A percentile compares a stretch with the other conserved stretches of the same genome.
These are phyloP conservation scores for Calonectria hawksworthii DNA, from an alignment of 2,329 filamentous ascomycete species.

Conservation along the genomic window DNA sequence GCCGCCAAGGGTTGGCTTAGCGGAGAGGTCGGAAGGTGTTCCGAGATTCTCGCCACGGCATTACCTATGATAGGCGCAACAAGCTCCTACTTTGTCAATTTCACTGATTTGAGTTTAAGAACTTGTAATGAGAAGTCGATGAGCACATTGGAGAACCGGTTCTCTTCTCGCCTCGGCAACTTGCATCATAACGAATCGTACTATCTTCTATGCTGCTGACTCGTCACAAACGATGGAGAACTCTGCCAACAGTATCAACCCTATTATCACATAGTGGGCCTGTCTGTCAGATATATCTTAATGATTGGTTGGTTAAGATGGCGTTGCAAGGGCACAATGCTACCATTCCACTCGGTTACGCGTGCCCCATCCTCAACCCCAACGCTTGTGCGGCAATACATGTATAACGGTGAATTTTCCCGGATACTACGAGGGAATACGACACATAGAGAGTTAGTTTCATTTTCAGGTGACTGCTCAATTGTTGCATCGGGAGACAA, in stretches of 20 bases:
- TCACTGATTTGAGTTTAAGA: background rate
- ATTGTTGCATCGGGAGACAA: background rate
- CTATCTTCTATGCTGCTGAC: background rate
- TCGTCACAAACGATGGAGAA: background rate
- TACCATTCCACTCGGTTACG: background rate
- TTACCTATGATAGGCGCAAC: background rate
- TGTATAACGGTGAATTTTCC: background rate
- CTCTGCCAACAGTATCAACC: background rate
- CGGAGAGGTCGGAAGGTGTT: background rate
- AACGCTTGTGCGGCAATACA: background rate
- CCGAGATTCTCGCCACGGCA: background rate
- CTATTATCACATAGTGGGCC: background rate
- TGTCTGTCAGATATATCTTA: background rate
- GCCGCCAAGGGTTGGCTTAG: background rate
- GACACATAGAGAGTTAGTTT: background rate
- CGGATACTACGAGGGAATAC: background rate
- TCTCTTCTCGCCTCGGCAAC: background rate
- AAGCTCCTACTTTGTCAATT: background rate
- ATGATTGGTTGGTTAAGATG: background rate
- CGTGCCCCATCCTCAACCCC: background rate
- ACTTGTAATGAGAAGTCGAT: background rate
- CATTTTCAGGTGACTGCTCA: background rate
- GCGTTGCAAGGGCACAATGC: background rate
- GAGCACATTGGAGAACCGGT: rapidly evolving
- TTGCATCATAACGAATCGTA: too few species aligned